Base-by-base conservation (phyloP, 441 rosid genomes). In the Breynia disticha region DNA sequence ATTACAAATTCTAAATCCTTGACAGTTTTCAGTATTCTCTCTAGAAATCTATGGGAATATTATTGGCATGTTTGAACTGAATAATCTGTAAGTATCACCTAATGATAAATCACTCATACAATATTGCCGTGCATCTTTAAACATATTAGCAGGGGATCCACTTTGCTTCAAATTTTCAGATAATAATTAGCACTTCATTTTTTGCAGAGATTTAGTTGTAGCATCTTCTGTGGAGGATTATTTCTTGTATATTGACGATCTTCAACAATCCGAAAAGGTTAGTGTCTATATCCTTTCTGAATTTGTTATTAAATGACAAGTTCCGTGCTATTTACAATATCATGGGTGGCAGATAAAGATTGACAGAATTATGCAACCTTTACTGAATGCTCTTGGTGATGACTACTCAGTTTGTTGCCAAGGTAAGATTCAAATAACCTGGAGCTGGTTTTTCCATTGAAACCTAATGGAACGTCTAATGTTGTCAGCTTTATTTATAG, bases 21-120 rank as follows among this genome's bases (percentile, higher is more conserved):
- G 74, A 84, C 90, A 39, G 56, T 38, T 21, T 16, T 48, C 61
- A 91, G 98, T 91, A 56, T 91, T 91, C 76, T 84, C 94, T 48
- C 90, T 81, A n/a, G 97, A 91, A 50, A 81, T 91, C 61, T 81
- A 84, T 63, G 97, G 96, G 52, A 78, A 82, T 62, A 79, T 88
- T 61, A 81, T 91, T 44, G 95, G 97, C 82, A 91, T 91, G 91
- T 88, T 88, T 67, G 95, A 91, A 83, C 82, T 79, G 53, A 88
- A 91, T 75, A 91, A 91, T 76, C 82, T 91, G 95, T 88, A 81
- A 84, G 96, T 42, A 35, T 67, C 50, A 5, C 50, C 16, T 4
- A 28, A 42, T 35, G 20, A 14, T 65, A 39, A 21, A 58, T 54
- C 14, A 55, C 38, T 59, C n/a, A 42, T 41, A 41, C 13, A 1